Evolutionary conservation across 768 basidiomycete species (phyloP).

Genomic region (Omphalotus guepiniiformis): DNA sequence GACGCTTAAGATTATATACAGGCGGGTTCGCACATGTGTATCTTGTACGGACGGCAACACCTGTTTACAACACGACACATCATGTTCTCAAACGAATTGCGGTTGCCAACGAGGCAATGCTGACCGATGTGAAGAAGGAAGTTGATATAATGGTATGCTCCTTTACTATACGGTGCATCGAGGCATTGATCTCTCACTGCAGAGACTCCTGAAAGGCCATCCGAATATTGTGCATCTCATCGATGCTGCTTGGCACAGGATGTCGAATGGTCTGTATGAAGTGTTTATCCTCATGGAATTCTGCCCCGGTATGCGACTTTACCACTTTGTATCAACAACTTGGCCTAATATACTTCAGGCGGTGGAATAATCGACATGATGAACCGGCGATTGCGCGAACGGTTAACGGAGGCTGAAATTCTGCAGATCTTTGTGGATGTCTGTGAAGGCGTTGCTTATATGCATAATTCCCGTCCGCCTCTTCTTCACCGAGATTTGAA

Average conservation of each 20-base stretch:
- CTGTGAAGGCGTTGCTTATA: slow-evolving; percentile 93
- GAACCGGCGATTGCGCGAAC: slow-evolving; percentile 92
- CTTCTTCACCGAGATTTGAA: slow-evolving; percentile 97
- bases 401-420: slow-evolving; percentile 93
- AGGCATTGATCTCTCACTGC: slow-evolving; percentile 25
- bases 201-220: slow-evolving; percentile 90
- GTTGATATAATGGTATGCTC: slow-evolving; percentile 93
- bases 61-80: slow-evolving; percentile 87
- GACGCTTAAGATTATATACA: slow-evolving; percentile 26
- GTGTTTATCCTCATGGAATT: slow-evolving; percentile 99
- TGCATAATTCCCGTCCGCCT: slow-evolving; percentile 91
- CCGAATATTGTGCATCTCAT: slow-evolving; percentile 95
- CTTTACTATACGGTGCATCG: slow-evolving; percentile 6
- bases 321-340: neutral
- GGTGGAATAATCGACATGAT: slow-evolving; percentile 99
- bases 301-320: slow-evolving; percentile 64
- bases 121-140: slow-evolving; percentile 93
- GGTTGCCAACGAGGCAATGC: slow-evolving; percentile 83
- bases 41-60: slow-evolving; percentile 80
- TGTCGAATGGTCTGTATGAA: slow-evolving; percentile 82
- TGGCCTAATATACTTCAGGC: slow-evolving; percentile 39
- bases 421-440: slow-evolving; percentile 97
- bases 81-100: slow-evolving; percentile 98
- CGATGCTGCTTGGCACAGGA: slow-evolving; percentile 87
- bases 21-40: slow-evolving; percentile 99